Evolutionary conservation across 306 rosid species (phyloP), one percentile per base, ranked within the genome.

Genomic region (Gleditsia sinensis): DNA sequence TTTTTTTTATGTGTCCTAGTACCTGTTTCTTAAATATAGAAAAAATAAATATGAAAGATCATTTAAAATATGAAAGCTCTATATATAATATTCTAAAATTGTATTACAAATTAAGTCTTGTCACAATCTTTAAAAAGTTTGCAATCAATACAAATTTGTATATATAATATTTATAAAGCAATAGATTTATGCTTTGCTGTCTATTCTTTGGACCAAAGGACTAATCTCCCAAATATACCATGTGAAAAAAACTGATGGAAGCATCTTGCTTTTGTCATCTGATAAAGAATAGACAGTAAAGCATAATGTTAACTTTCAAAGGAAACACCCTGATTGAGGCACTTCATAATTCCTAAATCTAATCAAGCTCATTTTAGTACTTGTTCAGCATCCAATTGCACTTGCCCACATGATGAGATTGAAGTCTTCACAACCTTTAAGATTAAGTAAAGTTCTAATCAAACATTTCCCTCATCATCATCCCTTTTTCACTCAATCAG

Each of bases 171-270:
- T n/a, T n/a, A n/a, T n/a, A n/a, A n/a, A n/a, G n/a, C n/a, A n/a
- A n/a, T n/a, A n/a, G n/a, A n/a, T n/a, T n/a, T n/a, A n/a, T n/a
- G n/a, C n/a, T n/a, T n/a, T n/a, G n/a, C n/a, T n/a, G n/a, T n/a
- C n/a, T n/a, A n/a, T n/a, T n/a, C 45, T 70, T 80, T 83, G 42
- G 88, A 81, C 79, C 81, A 66, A 58, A 46, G 20, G 50, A 87
- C 51, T 81, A 93, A 72, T 75, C 75, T 90, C 58, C 98, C 98
- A 76, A 82, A 93, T 76, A 93, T 73, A 46, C 95, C 96, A 67
- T 90, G 90, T 82, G 88, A 90, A 61, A 93, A 79, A 37, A 93
- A 58, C 71, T 93, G 93, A 43, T 93, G 98, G 85, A 93, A 93
- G 82, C 86, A 62, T 83, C 76, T 93, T 45, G 93, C 96, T 72